A percentile compares a stretch with the other conserved stretches of the same genome.
These are phyloP conservation scores for Erythrobasidium yunnanense DNA, from an alignment of 768 basidiomycete genomes.

Conservation along the genomic window DNA sequence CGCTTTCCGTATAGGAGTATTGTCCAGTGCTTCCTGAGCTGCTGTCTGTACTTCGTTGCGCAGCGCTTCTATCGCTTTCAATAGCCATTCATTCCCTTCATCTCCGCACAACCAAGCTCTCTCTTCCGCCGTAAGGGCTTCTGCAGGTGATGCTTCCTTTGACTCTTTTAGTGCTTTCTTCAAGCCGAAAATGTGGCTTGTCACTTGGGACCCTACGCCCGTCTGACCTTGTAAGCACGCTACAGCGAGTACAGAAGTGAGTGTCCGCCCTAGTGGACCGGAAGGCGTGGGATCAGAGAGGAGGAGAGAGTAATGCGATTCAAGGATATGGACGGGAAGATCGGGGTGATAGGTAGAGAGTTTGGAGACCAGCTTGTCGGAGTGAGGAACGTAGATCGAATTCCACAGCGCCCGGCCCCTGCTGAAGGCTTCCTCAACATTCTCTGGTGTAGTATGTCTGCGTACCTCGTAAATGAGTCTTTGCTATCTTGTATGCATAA, in stretches of 20 bases:
- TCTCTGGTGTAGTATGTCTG: slow-evolving; percentile 25
- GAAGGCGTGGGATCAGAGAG: slow-evolving; percentile 41
- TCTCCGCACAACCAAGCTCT: slow-evolving; percentile 41
- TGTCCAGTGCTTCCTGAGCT: slow-evolving; percentile 27
- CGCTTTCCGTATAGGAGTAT: too few species aligned
- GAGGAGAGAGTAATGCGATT: slow-evolving; percentile 43
- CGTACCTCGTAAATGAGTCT: too few species aligned
- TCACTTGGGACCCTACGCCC: slow-evolving; percentile 43
- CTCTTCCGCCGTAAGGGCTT: slow-evolving; percentile 23
- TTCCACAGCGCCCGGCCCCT: slow-evolving; percentile 39
- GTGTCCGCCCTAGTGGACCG: slow-evolving; percentile 35
- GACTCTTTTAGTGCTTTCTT: slow-evolving; percentile 40
- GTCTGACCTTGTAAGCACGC: slow-evolving; percentile 42
- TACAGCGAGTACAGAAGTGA: slow-evolving; percentile 43
- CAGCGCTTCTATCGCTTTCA: slow-evolving; percentile 41
- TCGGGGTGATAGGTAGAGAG: slow-evolving; percentile 43
- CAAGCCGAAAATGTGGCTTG: slow-evolving; percentile 43
- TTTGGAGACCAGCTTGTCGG: slow-evolving; percentile 40
- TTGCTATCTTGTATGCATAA: too few species aligned
- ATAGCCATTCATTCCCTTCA: slow-evolving; percentile 42
- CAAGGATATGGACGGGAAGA: slow-evolving; percentile 44
- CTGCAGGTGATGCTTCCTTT: slow-evolving; percentile 26
- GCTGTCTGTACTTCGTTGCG: slow-evolving; percentile 33
- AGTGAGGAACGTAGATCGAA: slow-evolving; percentile 42
- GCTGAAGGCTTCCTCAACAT: slow-evolving; percentile 25